Evolutionary conservation across 2,329 filamentous ascomycete genomes (phyloP), one percentile per base, ranked within the genome.

Genomic region (Thielaviopsis populi): DNA sequence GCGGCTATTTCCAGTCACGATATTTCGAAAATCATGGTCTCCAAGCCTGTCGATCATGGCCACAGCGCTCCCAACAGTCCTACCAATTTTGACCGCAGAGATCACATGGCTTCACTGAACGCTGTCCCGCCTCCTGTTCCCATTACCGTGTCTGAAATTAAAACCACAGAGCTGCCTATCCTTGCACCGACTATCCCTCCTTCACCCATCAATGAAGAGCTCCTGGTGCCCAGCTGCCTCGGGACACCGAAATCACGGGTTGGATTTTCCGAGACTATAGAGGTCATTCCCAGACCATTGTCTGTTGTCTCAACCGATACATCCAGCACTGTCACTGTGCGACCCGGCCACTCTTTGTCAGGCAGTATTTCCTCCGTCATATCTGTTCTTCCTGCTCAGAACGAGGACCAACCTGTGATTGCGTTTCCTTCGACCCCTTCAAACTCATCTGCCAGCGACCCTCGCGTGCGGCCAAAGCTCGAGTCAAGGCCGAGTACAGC

Each of bases 281-380:
- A 95, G 72, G 91, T 88, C 67, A 91, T 91, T 69, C 87, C 87
- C 4, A 83, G 89, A 11, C 91, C 91, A 0, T 75, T 95, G 19
- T 96, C 91, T 1, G 78, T 91, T 22, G 84, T 95, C 15, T 95
- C 90, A 1, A 91, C 85, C 22, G 90, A 94, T 71, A 90, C 89
- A 0, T 86, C 89, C 56, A 91, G 86, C 70, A 94, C 87, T 2
- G 76, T 83, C 63, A 90, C 88, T 0, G 80, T 85, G 19, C 81
- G 84, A 30, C 80, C 80, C 2, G 83, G 84, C 4, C 89, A 92
- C 72, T 89, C 86, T 1, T 79, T 89, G 41, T 87, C 87, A 30
- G 87, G 86, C 65, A 95, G 88, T 73, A 84, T 94, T 58, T 91
- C 88, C 3, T 95, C 89, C 0, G 78, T 92, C 50, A 77, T 88